phyloP scores from a whole-genome alignment of 2,329 filamentous ascomycete genomes.

The Aspergillus versicolor region DNA sequence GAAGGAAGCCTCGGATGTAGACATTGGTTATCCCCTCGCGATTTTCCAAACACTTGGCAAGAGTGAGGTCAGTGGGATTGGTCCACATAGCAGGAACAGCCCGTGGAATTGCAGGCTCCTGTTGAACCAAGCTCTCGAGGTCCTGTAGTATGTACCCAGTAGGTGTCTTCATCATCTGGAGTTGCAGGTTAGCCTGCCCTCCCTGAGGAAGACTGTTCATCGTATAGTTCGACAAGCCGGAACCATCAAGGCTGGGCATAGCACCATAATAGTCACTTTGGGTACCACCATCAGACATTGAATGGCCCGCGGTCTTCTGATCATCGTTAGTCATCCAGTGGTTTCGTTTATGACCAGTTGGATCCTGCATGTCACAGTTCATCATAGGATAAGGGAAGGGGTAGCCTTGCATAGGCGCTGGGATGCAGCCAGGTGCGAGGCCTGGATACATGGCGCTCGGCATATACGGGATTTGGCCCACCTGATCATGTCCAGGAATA shows the following conservation, averaged over 20 bases:
- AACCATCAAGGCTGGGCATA: slow-evolving; percentile 53
- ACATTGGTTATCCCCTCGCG: slow-evolving; percentile 95
- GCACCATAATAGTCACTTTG: slow-evolving; percentile 63
- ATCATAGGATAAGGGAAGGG: slow-evolving; percentile 36
- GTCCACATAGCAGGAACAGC: slow-evolving; percentile 85
- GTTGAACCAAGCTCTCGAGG: slow-evolving; percentile 65
- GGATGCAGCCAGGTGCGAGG: slow-evolving; percentile 32
- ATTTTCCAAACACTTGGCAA: slow-evolving; percentile 93
- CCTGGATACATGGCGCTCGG: slow-evolving; percentile 37
- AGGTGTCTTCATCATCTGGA: slow-evolving; percentile 48
- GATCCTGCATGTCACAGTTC: slow-evolving; percentile 36
- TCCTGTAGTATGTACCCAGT: slow-evolving; percentile 48
- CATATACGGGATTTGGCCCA: slow-evolving; percentile 37
- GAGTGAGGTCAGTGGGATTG: slow-evolving; percentile 80
- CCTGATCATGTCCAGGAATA: slow-evolving; percentile 32
- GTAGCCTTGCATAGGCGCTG: slow-evolving; percentile 33
- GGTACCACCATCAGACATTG: slow-evolving; percentile 60
- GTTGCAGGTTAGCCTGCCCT: slow-evolving; percentile 35
- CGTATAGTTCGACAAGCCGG: slow-evolving; percentile 44
- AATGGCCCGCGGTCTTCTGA: slow-evolving; percentile 55
- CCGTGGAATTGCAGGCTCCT: slow-evolving; percentile 79
- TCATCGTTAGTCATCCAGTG: slow-evolving; percentile 46
- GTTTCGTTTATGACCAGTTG: slow-evolving; percentile 35
- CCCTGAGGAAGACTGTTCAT: slow-evolving; percentile 67
- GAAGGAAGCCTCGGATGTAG: slow-evolving; percentile 94